Conservation (phyloP, 305 asterid genomes). For the Petunia hybrid region DNA sequence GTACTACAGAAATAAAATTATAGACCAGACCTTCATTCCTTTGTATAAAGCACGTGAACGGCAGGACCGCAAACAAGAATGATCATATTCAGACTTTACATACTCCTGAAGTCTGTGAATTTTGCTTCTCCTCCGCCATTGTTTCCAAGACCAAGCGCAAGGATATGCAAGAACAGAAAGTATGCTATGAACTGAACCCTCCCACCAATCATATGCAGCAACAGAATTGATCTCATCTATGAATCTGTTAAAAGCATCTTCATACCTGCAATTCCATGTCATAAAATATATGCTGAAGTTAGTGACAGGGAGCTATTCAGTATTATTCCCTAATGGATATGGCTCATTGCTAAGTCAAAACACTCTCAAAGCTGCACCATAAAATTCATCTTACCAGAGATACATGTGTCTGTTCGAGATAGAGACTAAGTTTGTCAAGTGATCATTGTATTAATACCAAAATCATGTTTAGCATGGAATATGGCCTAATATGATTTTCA, state of each 20-base stretch:
- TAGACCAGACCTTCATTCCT: conserved; percentile 88
- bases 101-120: conserved; percentile 88
- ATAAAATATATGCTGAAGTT: conserved; percentile 27
- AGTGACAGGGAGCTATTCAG: conserved; percentile 22
- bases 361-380: conserved; percentile 18
- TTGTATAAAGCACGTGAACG: conserved; percentile 95
- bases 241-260: conserved; percentile 96
- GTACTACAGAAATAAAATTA: conserved; percentile 8
- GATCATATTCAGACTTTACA: conserved; percentile 94
- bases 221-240: conserved; percentile 92
- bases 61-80: conserved; percentile 94
- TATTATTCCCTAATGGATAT: conserved; percentile 12
- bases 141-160: conserved; percentile 99
- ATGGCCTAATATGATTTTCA: conserved; percentile 19
- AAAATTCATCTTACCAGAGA: conserved; percentile 30
- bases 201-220: conserved; percentile 99
- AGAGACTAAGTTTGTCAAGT: conserved; percentile 10
- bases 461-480: conserved; percentile 25
- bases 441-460: conserved; percentile 23
- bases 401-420: not conserved
- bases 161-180: conserved; percentile 92
- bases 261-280: conserved; percentile 67
- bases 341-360: not conserved
- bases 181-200: conserved; percentile 98
- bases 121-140: conserved; percentile 95